Conservation (phyloP, 225 moss, liverwort and hornwort species). For the Physcomitrium patens region DNA sequence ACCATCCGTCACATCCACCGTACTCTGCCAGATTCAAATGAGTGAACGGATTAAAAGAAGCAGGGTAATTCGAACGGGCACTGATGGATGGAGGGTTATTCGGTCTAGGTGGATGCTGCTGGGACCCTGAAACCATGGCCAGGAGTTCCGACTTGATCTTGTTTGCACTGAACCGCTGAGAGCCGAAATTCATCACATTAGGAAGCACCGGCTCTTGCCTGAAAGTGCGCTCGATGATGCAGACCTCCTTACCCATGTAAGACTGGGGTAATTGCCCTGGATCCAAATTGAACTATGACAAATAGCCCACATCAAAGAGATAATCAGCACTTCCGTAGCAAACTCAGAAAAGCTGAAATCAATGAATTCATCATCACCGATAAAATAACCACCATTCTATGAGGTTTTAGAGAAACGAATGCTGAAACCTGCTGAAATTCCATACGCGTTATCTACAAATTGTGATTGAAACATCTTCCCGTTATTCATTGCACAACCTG, state of each 20-base stretch:
- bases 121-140: conserved; percentile 77
- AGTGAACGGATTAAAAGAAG: conserved; percentile 58
- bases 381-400: conserved; percentile 10
- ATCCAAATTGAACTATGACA: conserved; percentile 73
- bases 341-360: conserved; percentile 8
- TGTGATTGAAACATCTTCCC: background rate
- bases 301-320: conserved; percentile 24
- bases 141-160: conserved; percentile 72
- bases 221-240: conserved; percentile 88
- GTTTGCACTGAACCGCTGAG: conserved; percentile 64
- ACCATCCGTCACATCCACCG: conserved; percentile 61
- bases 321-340: conserved; percentile 25
- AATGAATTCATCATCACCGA: conserved; percentile 5
- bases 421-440: too few species aligned
- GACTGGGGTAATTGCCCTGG: conserved; percentile 73
- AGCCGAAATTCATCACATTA: conserved; percentile 64
- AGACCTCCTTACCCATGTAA: conserved; percentile 84
- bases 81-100: conserved; percentile 51
- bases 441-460: too few species aligned
- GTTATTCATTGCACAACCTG: background rate
- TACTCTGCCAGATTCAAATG: conserved; percentile 54
- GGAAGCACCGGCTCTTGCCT: conserved; percentile 81
- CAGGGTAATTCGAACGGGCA: conserved; percentile 56
- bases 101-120: conserved; percentile 62
- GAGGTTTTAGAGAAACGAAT: background rate